phyloP scores from a whole-genome alignment of 2,329 filamentous ascomycete genomes.

The Exophiala phaeomuriformis region DNA sequence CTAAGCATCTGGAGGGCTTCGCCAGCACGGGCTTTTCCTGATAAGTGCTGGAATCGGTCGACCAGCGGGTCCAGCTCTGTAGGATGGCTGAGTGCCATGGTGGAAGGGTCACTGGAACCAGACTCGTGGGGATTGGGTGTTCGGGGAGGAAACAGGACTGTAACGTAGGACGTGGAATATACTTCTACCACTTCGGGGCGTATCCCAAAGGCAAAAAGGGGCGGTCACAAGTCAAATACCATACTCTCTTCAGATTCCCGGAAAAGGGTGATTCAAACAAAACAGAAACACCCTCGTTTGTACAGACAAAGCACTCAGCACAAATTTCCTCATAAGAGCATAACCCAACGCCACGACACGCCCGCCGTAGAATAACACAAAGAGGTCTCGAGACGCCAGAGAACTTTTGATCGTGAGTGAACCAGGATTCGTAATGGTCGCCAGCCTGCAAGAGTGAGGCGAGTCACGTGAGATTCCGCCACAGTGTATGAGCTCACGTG shows the following conservation, averaged over 20 bases:
- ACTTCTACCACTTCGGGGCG: not conserved
- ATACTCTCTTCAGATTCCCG: not conserved
- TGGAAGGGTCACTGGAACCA: not conserved
- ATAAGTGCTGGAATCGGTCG: slow-evolving; percentile 48
- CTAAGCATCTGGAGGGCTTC: slow-evolving; percentile 57
- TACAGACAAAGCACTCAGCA: not conserved
- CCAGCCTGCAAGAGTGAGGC: slow-evolving; percentile 19
- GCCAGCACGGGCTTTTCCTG: slow-evolving; percentile 41
- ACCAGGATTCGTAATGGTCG: slow-evolving; percentile 18
- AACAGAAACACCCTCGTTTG: not conserved
- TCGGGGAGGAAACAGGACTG: not conserved
- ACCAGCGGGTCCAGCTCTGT: slow-evolving; percentile 44
- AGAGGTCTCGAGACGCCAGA: slow-evolving; percentile 6
- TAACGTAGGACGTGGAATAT: not conserved
- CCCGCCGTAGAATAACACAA: not conserved
- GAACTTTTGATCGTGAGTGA: slow-evolving; percentile 6
- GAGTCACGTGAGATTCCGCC: not conserved
- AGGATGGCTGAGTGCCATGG: slow-evolving; percentile 12
- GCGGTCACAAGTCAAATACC: not conserved
- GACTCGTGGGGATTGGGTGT: not conserved
- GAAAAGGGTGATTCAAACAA: not conserved
- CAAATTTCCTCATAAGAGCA: not conserved
- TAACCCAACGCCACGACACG: not conserved
- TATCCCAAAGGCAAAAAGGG: not conserved
- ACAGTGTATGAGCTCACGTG: slow-evolving; percentile 9